Evolutionary conservation across 441 rosid genomes (phyloP).

Genomic region (Brassica hybrid): DNA sequence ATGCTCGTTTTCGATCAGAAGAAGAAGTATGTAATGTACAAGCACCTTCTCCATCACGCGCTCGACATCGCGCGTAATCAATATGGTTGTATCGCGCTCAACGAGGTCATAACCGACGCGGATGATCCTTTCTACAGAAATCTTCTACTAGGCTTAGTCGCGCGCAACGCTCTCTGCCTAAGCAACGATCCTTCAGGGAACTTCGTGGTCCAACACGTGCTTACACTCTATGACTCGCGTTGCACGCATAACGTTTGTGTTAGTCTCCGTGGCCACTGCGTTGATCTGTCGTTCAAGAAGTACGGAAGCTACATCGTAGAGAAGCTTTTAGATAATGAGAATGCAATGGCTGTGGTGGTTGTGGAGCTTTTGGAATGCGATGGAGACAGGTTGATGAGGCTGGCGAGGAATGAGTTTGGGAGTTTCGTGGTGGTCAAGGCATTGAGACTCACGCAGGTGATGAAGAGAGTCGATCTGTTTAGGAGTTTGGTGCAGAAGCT

Average conservation of each 20-base stretch:
- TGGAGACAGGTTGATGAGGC: constrained; percentile 15
- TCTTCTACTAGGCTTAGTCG: constrained; percentile 3
- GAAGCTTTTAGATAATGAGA: constrained; percentile 7
- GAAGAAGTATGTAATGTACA: not conserved
- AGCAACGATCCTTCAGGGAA: constrained; percentile 12
- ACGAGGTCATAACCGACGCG: not conserved
- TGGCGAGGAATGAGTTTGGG: constrained; percentile 17
- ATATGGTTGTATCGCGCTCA: constrained; percentile 28
- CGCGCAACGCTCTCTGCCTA: not conserved
- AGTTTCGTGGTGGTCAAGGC: constrained; percentile 27
- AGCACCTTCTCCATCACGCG: not conserved
- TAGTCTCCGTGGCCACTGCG: constrained; percentile 18
- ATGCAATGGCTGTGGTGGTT: not conserved
- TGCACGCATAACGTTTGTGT: not conserved
- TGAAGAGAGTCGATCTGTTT: not conserved
- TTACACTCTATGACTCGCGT: constrained; percentile 15
- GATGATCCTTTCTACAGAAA: constrained; percentile 17
- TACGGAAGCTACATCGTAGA: constrained; percentile 14
- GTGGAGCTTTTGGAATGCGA: constrained; percentile 18
- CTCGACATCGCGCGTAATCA: constrained; percentile 15
- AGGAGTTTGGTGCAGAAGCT: constrained; percentile 15
- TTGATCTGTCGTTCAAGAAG: constrained; percentile 23
- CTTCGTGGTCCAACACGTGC: constrained; percentile 9
- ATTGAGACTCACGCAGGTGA: not conserved
- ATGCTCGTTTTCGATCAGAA: constrained; percentile 5